Conservation (phyloP, 1,284 basidiomycete genomes). For the Malassezia arunalokei region DNA sequence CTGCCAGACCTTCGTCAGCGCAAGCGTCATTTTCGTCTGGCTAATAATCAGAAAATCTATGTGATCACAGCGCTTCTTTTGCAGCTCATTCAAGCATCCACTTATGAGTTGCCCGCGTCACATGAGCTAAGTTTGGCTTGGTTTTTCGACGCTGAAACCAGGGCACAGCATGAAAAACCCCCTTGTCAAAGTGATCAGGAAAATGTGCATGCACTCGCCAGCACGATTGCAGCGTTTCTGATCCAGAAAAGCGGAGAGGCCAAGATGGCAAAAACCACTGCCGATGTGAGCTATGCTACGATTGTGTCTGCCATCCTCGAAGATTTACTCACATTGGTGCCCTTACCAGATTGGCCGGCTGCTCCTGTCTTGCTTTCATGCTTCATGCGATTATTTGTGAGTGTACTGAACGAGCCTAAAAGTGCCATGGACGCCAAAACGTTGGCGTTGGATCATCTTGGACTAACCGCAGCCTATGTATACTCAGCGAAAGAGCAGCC, state of each 20-base stretch:
- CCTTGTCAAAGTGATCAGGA: conserved; percentile 3
- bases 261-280: conserved; percentile 28
- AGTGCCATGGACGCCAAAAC: conserved; percentile 53
- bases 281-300: conserved; percentile 55
- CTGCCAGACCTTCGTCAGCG: conserved; percentile 76
- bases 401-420: conserved; percentile 60
- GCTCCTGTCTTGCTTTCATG: conserved; percentile 57
- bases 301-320: conserved; percentile 80
- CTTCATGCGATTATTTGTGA: conserved; percentile 27
- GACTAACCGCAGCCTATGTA: conserved; percentile 72
- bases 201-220: conserved; percentile 31
- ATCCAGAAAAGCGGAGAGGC: conserved; percentile 52
- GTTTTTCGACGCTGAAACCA: conserved; percentile 4
- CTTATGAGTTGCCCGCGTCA: conserved; percentile 18
- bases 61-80: conserved; percentile 81
- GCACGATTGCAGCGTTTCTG: conserved; percentile 69
- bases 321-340: conserved; percentile 76
- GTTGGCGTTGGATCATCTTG: conserved; percentile 81
- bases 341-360: conserved; percentile 93
- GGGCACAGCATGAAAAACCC: not conserved
- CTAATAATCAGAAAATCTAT: conserved; percentile 60
- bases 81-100: conserved; percentile 82
- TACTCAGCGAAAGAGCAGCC: conserved; percentile 46
- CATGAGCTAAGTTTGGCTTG: conserved; percentile 19
- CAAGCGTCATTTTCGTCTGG: conserved; percentile 57